These are phyloP conservation scores for Mycocentrospora acerina DNA, from an alignment of 2,329 filamentous ascomycete genomes.

Conservation along the genomic window DNA sequence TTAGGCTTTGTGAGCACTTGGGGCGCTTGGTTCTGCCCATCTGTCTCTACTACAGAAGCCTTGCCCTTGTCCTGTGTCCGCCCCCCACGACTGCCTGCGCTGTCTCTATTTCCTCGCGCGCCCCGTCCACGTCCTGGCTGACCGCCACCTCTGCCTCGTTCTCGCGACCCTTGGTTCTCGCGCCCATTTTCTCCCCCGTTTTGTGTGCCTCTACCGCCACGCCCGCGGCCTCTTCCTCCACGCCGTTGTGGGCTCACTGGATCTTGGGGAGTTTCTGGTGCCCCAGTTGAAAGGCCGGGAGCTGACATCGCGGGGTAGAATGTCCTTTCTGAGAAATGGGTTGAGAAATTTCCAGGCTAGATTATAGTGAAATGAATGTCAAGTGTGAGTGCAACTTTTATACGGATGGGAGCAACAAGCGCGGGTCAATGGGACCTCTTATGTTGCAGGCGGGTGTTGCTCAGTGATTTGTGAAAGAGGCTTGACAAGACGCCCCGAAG, in stretches of 20 bases:
- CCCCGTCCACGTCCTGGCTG: conserved; percentile 36
- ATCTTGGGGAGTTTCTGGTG: conserved; percentile 24
- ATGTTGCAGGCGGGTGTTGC: conserved; percentile 13
- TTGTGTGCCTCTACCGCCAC: conserved; percentile 28
- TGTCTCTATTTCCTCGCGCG: conserved; percentile 30
- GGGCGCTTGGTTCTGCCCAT: conserved; percentile 8
- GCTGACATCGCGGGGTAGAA: conserved; percentile 39
- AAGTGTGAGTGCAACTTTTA: conserved; percentile 1
- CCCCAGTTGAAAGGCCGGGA: conserved; percentile 18
- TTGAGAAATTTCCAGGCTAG: conserved; percentile 1
- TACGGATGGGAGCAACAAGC: neutral
- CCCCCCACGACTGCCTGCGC: conserved; percentile 30
- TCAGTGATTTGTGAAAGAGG: conserved; percentile 19
- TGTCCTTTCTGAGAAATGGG: conserved; percentile 3
- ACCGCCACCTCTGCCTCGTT: conserved; percentile 39
- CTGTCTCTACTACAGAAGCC: conserved; percentile 13
- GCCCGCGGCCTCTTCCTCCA: conserved; percentile 33
- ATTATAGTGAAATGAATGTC: conserved; percentile 3
- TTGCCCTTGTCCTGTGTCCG: conserved; percentile 32
- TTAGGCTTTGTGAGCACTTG: conserved; percentile 7
- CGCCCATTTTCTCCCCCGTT: conserved; percentile 19
- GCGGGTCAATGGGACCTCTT: conserved; percentile 20
- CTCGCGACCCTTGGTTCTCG: conserved; percentile 23
- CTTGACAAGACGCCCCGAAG: conserved; percentile 31
- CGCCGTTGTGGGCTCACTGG: conserved; percentile 30